A percentile compares a stretch with the other conserved stretches of the same genome.
Conservation (phyloP, 352 stramenopile species). For the Globisporangium cystogenes region DNA sequence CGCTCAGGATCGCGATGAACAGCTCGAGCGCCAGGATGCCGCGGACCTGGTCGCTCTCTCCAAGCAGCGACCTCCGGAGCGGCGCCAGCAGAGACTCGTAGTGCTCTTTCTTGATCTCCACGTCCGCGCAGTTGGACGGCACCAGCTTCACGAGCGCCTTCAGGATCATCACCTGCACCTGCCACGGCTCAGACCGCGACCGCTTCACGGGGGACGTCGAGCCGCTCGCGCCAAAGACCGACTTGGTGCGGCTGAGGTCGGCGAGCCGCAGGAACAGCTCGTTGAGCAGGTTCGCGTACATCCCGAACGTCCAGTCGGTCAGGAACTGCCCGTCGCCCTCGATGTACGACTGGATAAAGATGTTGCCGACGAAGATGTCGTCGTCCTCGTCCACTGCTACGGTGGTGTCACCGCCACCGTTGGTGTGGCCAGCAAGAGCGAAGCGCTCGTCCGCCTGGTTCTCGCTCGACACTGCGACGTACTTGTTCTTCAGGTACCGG, state of each 20-base stretch:
- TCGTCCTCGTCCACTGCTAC: slow-evolving; percentile 1
- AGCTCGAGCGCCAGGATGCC: slow-evolving; percentile 69
- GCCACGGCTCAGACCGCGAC: slow-evolving; percentile 44
- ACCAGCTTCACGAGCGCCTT: slow-evolving; percentile 65
- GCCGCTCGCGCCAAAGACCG: slow-evolving; percentile 28
- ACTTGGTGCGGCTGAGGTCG: slow-evolving; percentile 48
- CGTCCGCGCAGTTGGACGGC: slow-evolving; percentile 37
- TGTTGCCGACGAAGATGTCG: slow-evolving; percentile 74
- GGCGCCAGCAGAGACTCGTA: slow-evolving; percentile 61
- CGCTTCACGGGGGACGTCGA: slow-evolving; percentile 9
- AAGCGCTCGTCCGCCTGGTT: slow-evolving; percentile 27
- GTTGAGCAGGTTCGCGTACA: slow-evolving; percentile 61
- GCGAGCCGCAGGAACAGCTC: slow-evolving; percentile 54
- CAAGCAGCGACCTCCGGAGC: slow-evolving; percentile 56
- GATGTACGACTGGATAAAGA: slow-evolving; percentile 80
- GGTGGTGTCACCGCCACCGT: slow-evolving; percentile 8
- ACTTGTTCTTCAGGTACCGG: slow-evolving; percentile 62
- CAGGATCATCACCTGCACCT: slow-evolving; percentile 76
- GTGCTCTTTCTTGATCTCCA: slow-evolving; percentile 50
- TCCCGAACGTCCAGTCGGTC: slow-evolving; percentile 64
- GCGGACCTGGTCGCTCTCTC: slow-evolving; percentile 71
- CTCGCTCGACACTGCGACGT: slow-evolving; percentile 25
- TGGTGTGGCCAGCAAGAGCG: slow-evolving; percentile 10
- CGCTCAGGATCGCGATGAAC: slow-evolving; percentile 50
- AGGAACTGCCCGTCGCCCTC: slow-evolving; percentile 76